Evolutionary conservation across 106 monocot genomes (phyloP).

Genomic region (Xerophyta viscosa): DNA sequence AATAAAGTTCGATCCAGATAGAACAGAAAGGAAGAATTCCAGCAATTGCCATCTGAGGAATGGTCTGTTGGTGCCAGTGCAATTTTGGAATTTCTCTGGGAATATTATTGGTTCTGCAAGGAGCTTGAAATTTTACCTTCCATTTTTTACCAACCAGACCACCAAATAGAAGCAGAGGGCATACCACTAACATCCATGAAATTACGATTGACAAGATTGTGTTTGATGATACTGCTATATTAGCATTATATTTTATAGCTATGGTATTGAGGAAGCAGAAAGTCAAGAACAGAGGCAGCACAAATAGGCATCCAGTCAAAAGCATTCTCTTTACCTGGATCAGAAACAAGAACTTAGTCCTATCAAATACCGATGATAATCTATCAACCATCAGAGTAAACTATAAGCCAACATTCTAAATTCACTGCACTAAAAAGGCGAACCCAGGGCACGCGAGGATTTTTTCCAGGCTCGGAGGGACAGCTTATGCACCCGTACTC

Average conservation of each 20-base stretch:
- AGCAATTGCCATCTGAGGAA: slow-evolving; percentile 79
- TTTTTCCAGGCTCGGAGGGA: too few relatives aligned
- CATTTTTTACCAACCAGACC: slow-evolving; percentile 66
- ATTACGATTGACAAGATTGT: slow-evolving; percentile 67
- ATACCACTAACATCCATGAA: slow-evolving; percentile 63
- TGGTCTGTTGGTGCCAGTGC: slow-evolving; percentile 53
- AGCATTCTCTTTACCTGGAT: slow-evolving; percentile 61
- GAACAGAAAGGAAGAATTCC: slow-evolving; percentile 76
- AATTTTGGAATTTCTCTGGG: slow-evolving; percentile 66
- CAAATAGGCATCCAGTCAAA: slow-evolving; percentile 62
- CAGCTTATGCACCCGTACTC: too few relatives aligned
- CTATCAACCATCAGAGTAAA: too few relatives aligned
- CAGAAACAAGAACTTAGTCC: neutral
- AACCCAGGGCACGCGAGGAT: too few relatives aligned
- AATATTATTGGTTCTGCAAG: slow-evolving; percentile 59
- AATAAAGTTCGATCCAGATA: slow-evolving; percentile 69
- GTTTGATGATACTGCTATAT: slow-evolving; percentile 59
- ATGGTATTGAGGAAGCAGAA: slow-evolving; percentile 71
- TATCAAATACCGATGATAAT: too few relatives aligned
- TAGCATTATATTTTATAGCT: slow-evolving; percentile 55
- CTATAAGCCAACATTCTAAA: too few relatives aligned
- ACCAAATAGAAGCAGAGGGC: slow-evolving; percentile 60
- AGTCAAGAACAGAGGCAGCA: slow-evolving; percentile 63
- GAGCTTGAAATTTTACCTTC: slow-evolving; percentile 60
- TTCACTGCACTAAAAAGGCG: too few relatives aligned